Conservation (phyloP, 169 alveolate species). For the Hepatocystis sp. region DNA sequence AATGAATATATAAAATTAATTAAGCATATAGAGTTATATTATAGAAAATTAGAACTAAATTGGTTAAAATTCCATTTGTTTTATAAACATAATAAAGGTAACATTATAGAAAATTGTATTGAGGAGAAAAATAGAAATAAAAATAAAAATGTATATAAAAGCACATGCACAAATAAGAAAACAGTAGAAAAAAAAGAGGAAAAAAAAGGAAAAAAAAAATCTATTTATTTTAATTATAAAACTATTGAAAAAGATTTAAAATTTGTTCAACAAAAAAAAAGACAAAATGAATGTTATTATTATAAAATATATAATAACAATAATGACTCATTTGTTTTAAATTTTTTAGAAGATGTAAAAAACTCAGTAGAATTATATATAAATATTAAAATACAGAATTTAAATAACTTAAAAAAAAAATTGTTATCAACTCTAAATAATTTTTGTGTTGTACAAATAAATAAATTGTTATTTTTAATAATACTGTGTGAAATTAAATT, state of each 20-base stretch:
- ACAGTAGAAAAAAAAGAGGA: not conserved
- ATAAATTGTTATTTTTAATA: slow-evolving; percentile 26
- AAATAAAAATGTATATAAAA: not conserved
- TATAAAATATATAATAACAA: slow-evolving; percentile 25
- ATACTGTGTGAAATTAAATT: slow-evolving; percentile 65
- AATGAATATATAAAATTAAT: slow-evolving; percentile 50
- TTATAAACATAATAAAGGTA: slow-evolving; percentile 20
- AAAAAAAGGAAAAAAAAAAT: slow-evolving; percentile 16
- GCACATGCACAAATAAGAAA: no score
- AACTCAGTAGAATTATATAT: slow-evolving; percentile 58
- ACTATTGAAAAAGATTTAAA: slow-evolving; percentile 58
- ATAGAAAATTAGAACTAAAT: slow-evolving; percentile 27
- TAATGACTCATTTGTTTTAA: slow-evolving; percentile 15
- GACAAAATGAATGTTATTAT: slow-evolving; percentile 23
- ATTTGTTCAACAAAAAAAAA: slow-evolving; percentile 21
- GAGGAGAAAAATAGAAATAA: not conserved
- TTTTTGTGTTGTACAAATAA: slow-evolving; percentile 40
- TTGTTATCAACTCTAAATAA: slow-evolving; percentile 16
- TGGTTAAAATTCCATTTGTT: slow-evolving; percentile 66
- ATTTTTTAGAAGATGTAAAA: slow-evolving; percentile 21
- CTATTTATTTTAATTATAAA: slow-evolving; percentile 13
- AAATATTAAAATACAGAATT: slow-evolving; percentile 42
- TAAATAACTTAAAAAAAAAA: slow-evolving; percentile 60
- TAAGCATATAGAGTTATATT: slow-evolving; percentile 22
- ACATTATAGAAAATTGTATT: not conserved